phyloP scores from a whole-genome alignment of 306 rosid genomes.

The Alnus rubra region DNA sequence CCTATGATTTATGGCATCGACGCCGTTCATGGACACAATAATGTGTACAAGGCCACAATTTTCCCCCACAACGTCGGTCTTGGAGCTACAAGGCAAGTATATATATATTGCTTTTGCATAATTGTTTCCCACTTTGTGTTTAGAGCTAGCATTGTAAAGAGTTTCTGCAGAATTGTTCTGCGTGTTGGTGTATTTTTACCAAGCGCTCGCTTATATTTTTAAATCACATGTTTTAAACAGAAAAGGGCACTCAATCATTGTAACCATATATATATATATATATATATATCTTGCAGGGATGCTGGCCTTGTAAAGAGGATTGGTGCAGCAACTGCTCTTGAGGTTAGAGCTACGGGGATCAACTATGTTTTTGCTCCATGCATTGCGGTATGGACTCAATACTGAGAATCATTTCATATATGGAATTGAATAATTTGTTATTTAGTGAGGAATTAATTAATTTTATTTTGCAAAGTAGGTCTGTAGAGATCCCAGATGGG shows the following conservation, averaged over 20 bases:
- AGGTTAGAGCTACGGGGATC: constrained; percentile 96
- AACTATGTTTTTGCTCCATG: constrained; percentile 95
- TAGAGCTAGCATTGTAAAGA: too few relatives aligned
- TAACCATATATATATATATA: too few relatives aligned
- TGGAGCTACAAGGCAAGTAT: constrained; percentile 82
- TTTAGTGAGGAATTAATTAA: too few relatives aligned
- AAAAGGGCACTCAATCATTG: too few relatives aligned
- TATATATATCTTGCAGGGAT: constrained; percentile 48
- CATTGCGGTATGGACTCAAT: constrained; percentile 62
- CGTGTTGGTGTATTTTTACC: too few relatives aligned
- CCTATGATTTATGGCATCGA: constrained; percentile 98
- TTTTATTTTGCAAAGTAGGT: constrained; percentile 46
- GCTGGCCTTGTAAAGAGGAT: constrained; percentile 78
- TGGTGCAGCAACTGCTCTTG: constrained; percentile 95
- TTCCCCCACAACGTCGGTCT: constrained; percentile 96
- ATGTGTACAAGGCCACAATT: constrained; percentile 76
- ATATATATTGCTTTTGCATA: too few relatives aligned
- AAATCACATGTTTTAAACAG: too few relatives aligned
- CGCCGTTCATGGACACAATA: constrained; percentile 95
- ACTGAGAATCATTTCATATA: background rate
- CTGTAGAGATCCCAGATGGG: constrained; percentile 99
- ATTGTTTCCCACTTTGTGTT: too few relatives aligned
- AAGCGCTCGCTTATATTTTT: too few relatives aligned
- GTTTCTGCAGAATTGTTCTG: too few relatives aligned
- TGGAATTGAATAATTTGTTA: background rate